Base-by-base conservation (phyloP, 2,329 filamentous ascomycete genomes). In the Alternaria arborescens region DNA sequence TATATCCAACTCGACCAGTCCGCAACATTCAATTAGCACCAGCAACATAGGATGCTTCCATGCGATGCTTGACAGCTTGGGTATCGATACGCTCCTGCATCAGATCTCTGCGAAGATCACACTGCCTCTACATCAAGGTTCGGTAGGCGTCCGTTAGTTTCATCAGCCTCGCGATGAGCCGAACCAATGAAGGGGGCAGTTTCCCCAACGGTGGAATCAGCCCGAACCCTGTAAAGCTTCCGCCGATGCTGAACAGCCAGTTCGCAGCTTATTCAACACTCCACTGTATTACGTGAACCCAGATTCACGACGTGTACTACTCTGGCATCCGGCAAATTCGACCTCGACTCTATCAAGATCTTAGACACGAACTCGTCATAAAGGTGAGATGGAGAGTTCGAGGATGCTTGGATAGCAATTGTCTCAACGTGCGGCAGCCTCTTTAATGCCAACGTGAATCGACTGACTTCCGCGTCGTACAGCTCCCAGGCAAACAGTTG, bases 311-410 rank as follows among this genome's bases (percentile, higher is more conserved):
- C 44, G 0, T 34, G 44, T 34, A 34, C 2, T 8, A 48, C 11
- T 18, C 28, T 18, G 1, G 16, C 11, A 5, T 34, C 1, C 10
- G 11, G 20, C n/a, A 2, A 16, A 16, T 0, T 34, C 3, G 1
- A 34, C n/a, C 20, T 7, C 4, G 20, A 5, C 2, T 20, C 44
- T 1, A 4, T 3, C 28, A 48, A n/a, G 2, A 48, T 0, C 5
- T 28, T 48, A 11, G 18, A 36, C 0, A 48, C 18, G 1, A 48
- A 48, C 4, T 36, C 30, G 18, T 18, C 18, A 11, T 48, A 48
- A 5, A 48, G 46, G 4, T 36, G 8, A 20, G 30, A 48, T 18
- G 34, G 18, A 2, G 18, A 36, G 8, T n/a, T 1, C 3, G 46
- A 14, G 1, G 12, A 16, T 22, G 18, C 8, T 34, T n/a, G 30